Conservation (phyloP, 2,329 filamentous ascomycete species). For the Dactylellina cionopaga region DNA sequence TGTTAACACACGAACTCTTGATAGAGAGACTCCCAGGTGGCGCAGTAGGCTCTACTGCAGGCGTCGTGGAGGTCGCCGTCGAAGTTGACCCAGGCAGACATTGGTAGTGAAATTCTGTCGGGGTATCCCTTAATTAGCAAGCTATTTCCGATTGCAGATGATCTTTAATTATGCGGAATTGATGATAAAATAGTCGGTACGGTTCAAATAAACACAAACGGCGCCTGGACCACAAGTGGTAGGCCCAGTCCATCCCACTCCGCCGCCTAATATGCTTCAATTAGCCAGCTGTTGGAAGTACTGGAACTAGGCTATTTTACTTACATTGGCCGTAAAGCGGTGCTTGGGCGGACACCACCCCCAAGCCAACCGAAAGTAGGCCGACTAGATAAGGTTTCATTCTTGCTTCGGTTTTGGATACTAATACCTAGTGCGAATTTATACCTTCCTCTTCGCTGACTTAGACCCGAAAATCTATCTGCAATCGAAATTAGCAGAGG, state of each 20-base stretch:
- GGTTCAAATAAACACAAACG: constrained; percentile 5
- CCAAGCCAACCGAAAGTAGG: background rate
- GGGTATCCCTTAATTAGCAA: background rate
- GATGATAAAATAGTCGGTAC: background rate
- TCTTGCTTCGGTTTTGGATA: background rate
- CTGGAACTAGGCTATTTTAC: background rate
- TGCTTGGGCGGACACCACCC: background rate
- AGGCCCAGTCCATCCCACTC: constrained; percentile 5
- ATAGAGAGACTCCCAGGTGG: constrained; percentile 23
- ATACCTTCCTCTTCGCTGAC: background rate
- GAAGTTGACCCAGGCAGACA: background rate
- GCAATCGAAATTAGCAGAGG: background rate
- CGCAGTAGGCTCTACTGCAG: constrained; percentile 7
- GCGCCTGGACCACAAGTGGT: constrained; percentile 3
- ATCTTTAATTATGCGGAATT: background rate
- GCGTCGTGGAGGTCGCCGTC: background rate
- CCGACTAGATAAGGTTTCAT: constrained; percentile 5
- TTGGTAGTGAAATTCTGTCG: constrained; percentile 1
- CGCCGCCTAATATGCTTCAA: background rate
- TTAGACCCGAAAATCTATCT: background rate
- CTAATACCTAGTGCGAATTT: background rate
- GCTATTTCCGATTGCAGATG: no score
- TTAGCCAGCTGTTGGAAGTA: background rate
- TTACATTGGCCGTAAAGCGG: constrained; percentile 16
- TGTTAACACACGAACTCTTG: constrained; percentile 20